Conservation (phyloP, 1,284 basidiomycete genomes). For the Psilocybe mexicana region DNA sequence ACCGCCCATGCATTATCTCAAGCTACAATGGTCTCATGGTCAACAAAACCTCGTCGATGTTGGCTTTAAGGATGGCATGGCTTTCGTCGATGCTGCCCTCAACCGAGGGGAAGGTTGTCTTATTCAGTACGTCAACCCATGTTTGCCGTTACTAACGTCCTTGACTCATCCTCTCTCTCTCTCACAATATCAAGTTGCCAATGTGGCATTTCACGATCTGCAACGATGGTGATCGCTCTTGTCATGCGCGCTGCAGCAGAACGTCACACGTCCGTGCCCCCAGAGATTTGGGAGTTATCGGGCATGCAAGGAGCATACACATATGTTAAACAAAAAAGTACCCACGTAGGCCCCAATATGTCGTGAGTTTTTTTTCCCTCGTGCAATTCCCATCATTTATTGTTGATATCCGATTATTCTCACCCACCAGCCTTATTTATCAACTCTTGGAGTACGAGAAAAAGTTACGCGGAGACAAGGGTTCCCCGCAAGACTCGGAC, state of each 20-base stretch:
- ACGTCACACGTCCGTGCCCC: slow-evolving; percentile 62
- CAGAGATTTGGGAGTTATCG: slow-evolving; percentile 77
- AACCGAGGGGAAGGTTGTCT: slow-evolving; percentile 77
- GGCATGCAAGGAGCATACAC: slow-evolving; percentile 94
- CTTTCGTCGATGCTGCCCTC: slow-evolving; percentile 78
- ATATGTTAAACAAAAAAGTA: slow-evolving; percentile 87
- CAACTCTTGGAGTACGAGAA: slow-evolving; percentile 95
- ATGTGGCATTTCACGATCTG: slow-evolving; percentile 94
- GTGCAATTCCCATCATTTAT: not conserved
- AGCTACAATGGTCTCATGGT: slow-evolving; percentile 93
- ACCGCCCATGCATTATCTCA: slow-evolving; percentile 86
- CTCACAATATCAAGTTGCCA: slow-evolving; percentile 68
- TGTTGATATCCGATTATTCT: slow-evolving; percentile 4
- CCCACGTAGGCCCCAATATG: slow-evolving; percentile 93
- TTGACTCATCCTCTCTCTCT: slow-evolving; percentile 8
- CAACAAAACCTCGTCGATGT: slow-evolving; percentile 81
- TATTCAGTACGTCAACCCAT: slow-evolving; percentile 71
- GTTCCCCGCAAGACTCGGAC: slow-evolving; percentile 54
- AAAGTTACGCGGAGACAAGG: slow-evolving; percentile 56
- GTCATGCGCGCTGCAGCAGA: slow-evolving; percentile 92
- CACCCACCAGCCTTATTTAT: slow-evolving; percentile 80
- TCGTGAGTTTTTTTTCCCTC: slow-evolving; percentile 61
- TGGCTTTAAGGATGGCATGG: slow-evolving; percentile 79
- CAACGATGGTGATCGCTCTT: slow-evolving; percentile 90
- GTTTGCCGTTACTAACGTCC: slow-evolving; percentile 21